Percentiles rank a stretch among this genome's conserved stretches.
Conservation (phyloP, 768 basidiomycete species). For the Rhizopogon rudus region DNA sequence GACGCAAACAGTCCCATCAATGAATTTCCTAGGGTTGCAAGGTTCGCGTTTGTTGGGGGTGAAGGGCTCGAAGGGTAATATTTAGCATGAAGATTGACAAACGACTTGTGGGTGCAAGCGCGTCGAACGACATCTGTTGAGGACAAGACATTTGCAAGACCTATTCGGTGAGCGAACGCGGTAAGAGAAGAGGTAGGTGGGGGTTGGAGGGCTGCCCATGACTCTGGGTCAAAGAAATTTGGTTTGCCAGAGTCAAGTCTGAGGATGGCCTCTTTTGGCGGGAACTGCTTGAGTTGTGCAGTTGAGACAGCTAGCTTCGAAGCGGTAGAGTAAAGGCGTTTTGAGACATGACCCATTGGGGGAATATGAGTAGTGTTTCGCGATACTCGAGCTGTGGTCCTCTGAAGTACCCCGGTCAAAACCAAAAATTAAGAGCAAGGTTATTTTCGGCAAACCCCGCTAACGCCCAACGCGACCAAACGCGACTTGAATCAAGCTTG, state of each 20-base stretch:
- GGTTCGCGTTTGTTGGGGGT: slow-evolving; percentile 68
- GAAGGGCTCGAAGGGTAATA: slow-evolving; percentile 50
- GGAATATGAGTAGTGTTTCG: slow-evolving; percentile 4
- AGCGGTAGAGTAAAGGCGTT: slow-evolving; percentile 45
- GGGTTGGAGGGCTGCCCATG: slow-evolving; percentile 69
- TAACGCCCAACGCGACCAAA: slow-evolving; percentile 14
- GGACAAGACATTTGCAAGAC: slow-evolving; percentile 54
- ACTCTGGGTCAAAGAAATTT: slow-evolving; percentile 54
- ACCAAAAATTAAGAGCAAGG: slow-evolving; percentile 22
- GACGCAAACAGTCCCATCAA: slow-evolving; percentile 87
- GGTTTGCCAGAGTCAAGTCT: slow-evolving; percentile 26
- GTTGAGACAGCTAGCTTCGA: slow-evolving; percentile 52
- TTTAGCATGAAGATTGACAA: slow-evolving; percentile 48
- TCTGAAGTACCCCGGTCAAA: slow-evolving; percentile 3
- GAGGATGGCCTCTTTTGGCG: slow-evolving; percentile 51
- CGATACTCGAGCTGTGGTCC: slow-evolving; percentile 4
- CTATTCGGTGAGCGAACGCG: slow-evolving; percentile 74
- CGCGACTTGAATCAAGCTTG: too few relatives aligned
- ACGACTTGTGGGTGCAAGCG: slow-evolving; percentile 78
- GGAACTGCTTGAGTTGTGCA: slow-evolving; percentile 51
- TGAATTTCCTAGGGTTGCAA: slow-evolving; percentile 77
- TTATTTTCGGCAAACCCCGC: slow-evolving; percentile 27
- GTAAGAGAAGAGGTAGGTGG: slow-evolving; percentile 66
- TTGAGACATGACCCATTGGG: slow-evolving; percentile 57
- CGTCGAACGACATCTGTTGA: slow-evolving; percentile 57